A percentile compares a stretch with the other conserved stretches of the same genome.
phyloP scores from a whole-genome alignment of 2,329 filamentous ascomycete genomes.

The Thelonectria discophora region DNA sequence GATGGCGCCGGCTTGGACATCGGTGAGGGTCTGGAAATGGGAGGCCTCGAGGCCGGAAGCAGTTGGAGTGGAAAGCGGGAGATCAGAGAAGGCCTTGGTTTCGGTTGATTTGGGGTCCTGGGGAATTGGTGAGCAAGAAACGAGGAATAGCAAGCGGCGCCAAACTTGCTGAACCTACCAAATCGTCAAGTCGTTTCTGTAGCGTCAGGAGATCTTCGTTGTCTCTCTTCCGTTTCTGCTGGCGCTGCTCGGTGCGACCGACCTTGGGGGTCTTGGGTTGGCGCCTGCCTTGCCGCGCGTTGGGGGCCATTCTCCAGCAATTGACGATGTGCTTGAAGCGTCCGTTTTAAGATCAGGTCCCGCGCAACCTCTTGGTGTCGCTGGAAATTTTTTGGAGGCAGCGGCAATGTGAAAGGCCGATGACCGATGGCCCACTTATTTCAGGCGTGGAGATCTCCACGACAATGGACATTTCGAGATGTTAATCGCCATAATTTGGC shows the following conservation, averaged over 20 bases:
- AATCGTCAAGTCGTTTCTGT: conserved; percentile 45
- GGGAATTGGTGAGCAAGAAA: conserved; percentile 19
- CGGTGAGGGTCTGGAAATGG: conserved; percentile 90
- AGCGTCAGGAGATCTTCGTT: conserved; percentile 49
- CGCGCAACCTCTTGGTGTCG: conserved; percentile 24
- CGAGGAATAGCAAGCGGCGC: conserved; percentile 2
- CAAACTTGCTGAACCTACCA: conserved; percentile 41
- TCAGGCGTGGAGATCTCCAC: too few species aligned
- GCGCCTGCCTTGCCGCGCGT: conserved; percentile 37
- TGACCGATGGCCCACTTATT: conserved; percentile 18
- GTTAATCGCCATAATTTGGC: too few species aligned
- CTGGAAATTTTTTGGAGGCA: conserved; percentile 42
- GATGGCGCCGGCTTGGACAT: conserved; percentile 91
- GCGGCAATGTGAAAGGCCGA: conserved; percentile 33
- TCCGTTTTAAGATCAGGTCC: conserved; percentile 8
- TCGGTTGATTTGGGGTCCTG: conserved; percentile 69
- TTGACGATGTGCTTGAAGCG: conserved; percentile 12
- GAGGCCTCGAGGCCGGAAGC: conserved; percentile 80
- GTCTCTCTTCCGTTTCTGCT: conserved; percentile 51
- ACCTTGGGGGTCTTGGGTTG: conserved; percentile 41
- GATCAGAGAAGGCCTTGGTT: conserved; percentile 77
- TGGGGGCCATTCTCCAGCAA: conserved; percentile 36
- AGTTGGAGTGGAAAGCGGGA: conserved; percentile 87
- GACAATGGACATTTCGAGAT: too few species aligned
- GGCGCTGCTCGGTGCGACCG: conserved; percentile 46